Conservation (phyloP, 225 moss, liverwort and hornwort genomes). For the Pseudoscleropodium purum region DNA sequence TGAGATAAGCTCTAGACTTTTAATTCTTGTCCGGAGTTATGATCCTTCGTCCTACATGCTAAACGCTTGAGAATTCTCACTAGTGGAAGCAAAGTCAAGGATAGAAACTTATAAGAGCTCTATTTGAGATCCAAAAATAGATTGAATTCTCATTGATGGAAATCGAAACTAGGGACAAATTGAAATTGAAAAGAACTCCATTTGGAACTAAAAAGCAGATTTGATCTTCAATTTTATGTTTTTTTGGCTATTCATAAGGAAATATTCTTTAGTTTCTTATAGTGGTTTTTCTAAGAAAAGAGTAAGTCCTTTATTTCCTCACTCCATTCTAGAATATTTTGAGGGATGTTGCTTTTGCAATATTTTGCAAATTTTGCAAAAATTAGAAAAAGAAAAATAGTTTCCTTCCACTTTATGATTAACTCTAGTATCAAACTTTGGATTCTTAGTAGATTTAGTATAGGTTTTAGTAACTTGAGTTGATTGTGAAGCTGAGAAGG, state of each 20-base stretch:
- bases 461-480: no score
- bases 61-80: neutral
- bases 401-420: no score
- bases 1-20: neutral
- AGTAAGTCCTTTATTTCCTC: neutral
- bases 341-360: no score
- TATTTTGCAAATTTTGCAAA: no score
- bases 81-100: neutral
- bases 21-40: rapidly evolving
- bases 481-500: no score
- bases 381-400: no score
- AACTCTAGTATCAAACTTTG: no score
- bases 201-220: no score
- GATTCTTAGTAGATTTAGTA: no score
- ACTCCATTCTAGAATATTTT: no score
- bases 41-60: neutral
- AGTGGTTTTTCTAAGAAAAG: rapidly evolving
- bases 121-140: no score
- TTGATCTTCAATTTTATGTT: neutral
- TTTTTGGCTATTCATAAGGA: neutral
- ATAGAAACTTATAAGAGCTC: neutral
- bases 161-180: neutral
- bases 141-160: neutral
- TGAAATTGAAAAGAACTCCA: neutral
- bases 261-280: rapidly evolving